Conservation (phyloP, 495 filamentous ascomycete species). For the Glutinoglossum americanum region DNA sequence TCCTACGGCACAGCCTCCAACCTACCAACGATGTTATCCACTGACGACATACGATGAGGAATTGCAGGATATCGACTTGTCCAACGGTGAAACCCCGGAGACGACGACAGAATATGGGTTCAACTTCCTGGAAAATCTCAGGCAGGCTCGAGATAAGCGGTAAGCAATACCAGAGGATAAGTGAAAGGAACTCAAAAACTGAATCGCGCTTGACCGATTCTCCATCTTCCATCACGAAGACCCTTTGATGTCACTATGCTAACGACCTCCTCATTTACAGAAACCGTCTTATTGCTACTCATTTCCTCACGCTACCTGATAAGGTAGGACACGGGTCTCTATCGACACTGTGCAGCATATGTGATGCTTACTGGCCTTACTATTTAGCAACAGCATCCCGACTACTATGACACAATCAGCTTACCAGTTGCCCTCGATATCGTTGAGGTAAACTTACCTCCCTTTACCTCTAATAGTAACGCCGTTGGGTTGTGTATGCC, state of each 20-base stretch:
- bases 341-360: neutral
- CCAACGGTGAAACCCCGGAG: constrained; percentile 31
- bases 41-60: constrained; percentile 3
- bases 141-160: constrained; percentile 50
- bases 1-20: constrained; percentile 1
- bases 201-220: neutral
- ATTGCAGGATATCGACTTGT: constrained; percentile 4
- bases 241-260: neutral
- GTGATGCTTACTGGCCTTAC: neutral
- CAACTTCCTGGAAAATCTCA: constrained; percentile 40
- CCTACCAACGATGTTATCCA: neutral
- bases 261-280: constrained; percentile 16
- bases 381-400: constrained; percentile 20
- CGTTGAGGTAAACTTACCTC: constrained; percentile 30
- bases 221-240: neutral
- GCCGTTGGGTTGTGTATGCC: neutral
- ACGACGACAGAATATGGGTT: constrained; percentile 46
- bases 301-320: constrained; percentile 48
- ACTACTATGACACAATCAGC: constrained; percentile 51
- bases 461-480: neutral
- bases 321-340: constrained; percentile 14
- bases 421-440: constrained; percentile 56
- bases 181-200: neutral
- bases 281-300: constrained; percentile 43
- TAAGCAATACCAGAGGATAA: constrained; percentile 15